phyloP scores from a whole-genome alignment of 345 rosid genomes.

The Euphorbia pulcherrima region DNA sequence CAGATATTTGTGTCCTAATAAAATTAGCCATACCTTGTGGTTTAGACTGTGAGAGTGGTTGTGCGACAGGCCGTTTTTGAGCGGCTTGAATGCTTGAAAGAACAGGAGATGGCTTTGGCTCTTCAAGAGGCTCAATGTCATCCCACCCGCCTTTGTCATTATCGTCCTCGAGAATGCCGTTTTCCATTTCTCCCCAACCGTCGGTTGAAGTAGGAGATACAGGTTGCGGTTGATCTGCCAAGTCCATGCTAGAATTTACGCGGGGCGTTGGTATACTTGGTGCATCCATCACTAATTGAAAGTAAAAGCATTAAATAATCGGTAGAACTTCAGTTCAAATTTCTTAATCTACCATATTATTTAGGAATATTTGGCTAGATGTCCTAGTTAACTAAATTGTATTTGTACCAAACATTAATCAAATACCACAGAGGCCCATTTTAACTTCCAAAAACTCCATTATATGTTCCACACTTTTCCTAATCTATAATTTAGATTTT shows the following conservation, averaged over 20 bases:
- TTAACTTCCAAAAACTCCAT: too few species aligned
- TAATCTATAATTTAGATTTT: too few species aligned
- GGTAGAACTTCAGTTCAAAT: too few species aligned
- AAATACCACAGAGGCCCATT: too few species aligned
- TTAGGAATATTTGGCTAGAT: too few species aligned
- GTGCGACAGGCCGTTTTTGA: conserved; percentile 70
- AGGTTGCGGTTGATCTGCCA: conserved; percentile 67
- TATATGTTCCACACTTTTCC: too few species aligned
- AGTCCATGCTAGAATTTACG: conserved; percentile 62
- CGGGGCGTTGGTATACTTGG: conserved; percentile 46
- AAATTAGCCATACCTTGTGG: conserved; percentile 54
- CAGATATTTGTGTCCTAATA: too few species aligned
- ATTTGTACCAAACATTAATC: too few species aligned
- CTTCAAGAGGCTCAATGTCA: conserved; percentile 89
- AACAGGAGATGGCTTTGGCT: conserved; percentile 71
- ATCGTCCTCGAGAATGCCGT: conserved; percentile 73
- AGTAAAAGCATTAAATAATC: conserved; percentile 15
- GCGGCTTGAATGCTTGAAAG: conserved; percentile 90
- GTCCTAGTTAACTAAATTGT: too few species aligned
- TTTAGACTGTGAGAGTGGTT: conserved; percentile 57
- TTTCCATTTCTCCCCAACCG: conserved; percentile 97
- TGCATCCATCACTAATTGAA: conserved; percentile 45
- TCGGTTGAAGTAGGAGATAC: conserved; percentile 88
- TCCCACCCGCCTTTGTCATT: conserved; percentile 96
- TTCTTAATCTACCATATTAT: too few species aligned